A percentile compares a stretch with the other conserved stretches of the same genome.
Conservation (phyloP, 2,329 filamentous ascomycete species). For the Colletotrichum liriopes region DNA sequence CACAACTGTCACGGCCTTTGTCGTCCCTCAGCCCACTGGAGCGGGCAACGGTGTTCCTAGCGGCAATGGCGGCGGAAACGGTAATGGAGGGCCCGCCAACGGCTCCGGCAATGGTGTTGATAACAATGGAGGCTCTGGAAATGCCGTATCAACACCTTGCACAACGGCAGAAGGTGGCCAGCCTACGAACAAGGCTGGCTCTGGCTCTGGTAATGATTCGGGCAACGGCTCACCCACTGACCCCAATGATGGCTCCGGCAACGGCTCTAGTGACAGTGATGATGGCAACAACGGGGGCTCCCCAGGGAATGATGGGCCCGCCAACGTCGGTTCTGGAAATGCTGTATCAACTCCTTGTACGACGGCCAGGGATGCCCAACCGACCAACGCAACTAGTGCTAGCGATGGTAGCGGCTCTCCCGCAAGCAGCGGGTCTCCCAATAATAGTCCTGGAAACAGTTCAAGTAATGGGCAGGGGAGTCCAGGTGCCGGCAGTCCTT, state of each 20-base stretch:
- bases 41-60: neutral
- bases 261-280: neutral
- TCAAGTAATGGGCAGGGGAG: neutral
- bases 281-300: neutral
- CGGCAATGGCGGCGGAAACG: conserved; percentile 1
- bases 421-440: neutral
- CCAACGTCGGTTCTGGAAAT: neutral
- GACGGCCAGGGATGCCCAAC: neutral
- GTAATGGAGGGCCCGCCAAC: neutral
- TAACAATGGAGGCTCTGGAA: neutral
- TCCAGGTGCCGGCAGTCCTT: too few species aligned
- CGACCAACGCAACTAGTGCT: neutral
- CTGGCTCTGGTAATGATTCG: neutral
- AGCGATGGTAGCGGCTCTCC: neutral
- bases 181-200: neutral
- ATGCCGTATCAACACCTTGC: conserved; percentile 16
- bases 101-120: neutral
- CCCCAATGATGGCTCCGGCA: neutral
- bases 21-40: conserved; percentile 12
- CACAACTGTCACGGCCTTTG: conserved; percentile 32
- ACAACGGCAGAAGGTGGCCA: neutral
- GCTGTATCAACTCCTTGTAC: conserved; percentile 5
- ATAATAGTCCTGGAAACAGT: neutral
- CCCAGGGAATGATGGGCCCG: neutral
- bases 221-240: neutral